A percentile compares a stretch with the other conserved stretches of the same genome.
These are phyloP conservation scores for Rhizophora apiculata DNA, from an alignment of 345 rosid genomes.

Conservation along the genomic window DNA sequence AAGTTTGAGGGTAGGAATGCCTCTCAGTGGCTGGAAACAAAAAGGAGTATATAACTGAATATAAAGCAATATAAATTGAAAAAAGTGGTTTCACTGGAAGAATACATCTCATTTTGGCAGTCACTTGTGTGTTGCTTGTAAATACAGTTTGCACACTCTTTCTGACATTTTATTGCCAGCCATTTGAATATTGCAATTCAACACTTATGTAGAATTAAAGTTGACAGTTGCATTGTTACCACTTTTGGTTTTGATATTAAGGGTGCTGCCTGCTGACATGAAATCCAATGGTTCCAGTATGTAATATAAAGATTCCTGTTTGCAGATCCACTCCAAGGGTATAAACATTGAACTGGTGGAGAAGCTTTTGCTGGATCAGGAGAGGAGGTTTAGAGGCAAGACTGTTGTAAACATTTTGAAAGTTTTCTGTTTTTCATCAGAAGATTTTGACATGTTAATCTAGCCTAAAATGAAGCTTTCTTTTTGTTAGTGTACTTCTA, in stretches of 20 bases:
- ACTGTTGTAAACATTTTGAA: neutral
- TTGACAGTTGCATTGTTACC: neutral
- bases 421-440: neutral
- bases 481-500: neutral
- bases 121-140: neutral
- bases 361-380: constrained; percentile 61
- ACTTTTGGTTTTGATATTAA: constrained; percentile 5
- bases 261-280: neutral
- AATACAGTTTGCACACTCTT: neutral
- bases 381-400: constrained; percentile 63
- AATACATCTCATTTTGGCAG: neutral
- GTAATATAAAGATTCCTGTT: neutral
- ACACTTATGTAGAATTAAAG: constrained; percentile 1
- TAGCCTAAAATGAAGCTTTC: neutral
- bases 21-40: neutral
- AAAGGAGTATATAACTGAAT: neutral
- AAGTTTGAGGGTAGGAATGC: neutral
- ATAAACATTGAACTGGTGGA: constrained; percentile 69
- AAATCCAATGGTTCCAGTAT: neutral
- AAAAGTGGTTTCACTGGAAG: neutral
- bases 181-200: neutral
- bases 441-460: neutral
- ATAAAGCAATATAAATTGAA: neutral
- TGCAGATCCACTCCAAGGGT: constrained; percentile 82
- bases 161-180: neutral